phyloP scores from a whole-genome alignment of 2,329 filamentous ascomycete species.

The Claviceps purpurea region DNA sequence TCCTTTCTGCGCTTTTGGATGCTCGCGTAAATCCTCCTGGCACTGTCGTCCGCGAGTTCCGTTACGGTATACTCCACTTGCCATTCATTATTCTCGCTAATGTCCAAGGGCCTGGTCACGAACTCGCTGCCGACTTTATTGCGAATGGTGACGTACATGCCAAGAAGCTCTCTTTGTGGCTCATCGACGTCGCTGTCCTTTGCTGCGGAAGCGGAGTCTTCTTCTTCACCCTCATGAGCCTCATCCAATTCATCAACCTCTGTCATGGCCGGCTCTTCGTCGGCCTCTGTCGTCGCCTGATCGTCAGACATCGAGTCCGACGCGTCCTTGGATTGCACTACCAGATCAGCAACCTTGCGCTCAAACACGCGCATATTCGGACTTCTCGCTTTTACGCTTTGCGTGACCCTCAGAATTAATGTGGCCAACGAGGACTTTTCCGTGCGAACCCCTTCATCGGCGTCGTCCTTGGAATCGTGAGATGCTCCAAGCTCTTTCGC shows the following conservation, averaged over 20 bases:
- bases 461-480: slow-evolving; percentile 9
- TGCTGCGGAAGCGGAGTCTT: not conserved
- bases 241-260: not conserved
- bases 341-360: slow-evolving; percentile 35
- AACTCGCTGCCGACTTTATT: slow-evolving; percentile 57
- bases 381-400: slow-evolving; percentile 27
- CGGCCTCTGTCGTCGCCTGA: not conserved
- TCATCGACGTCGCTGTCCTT: not conserved
- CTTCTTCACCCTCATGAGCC: not conserved
- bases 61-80: slow-evolving; percentile 63
- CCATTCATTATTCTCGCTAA: slow-evolving; percentile 39
- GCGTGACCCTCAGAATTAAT: slow-evolving; percentile 38
- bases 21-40: slow-evolving; percentile 38
- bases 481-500: slow-evolving; percentile 11
- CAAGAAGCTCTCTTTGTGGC: slow-evolving; percentile 35
- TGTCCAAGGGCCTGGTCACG: slow-evolving; percentile 46
- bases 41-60: slow-evolving; percentile 38
- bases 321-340: slow-evolving; percentile 21
- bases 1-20: slow-evolving; percentile 42
- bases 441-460: slow-evolving; percentile 1
- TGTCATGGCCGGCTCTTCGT: not conserved
- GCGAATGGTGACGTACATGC: slow-evolving; percentile 57
- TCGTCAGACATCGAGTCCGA: not conserved
- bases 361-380: slow-evolving; percentile 35
- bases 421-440: slow-evolving; percentile 26